These are phyloP conservation scores for Moniliophthora roreri DNA, from an alignment of 1,284 basidiomycete species.

Conservation along the genomic window DNA sequence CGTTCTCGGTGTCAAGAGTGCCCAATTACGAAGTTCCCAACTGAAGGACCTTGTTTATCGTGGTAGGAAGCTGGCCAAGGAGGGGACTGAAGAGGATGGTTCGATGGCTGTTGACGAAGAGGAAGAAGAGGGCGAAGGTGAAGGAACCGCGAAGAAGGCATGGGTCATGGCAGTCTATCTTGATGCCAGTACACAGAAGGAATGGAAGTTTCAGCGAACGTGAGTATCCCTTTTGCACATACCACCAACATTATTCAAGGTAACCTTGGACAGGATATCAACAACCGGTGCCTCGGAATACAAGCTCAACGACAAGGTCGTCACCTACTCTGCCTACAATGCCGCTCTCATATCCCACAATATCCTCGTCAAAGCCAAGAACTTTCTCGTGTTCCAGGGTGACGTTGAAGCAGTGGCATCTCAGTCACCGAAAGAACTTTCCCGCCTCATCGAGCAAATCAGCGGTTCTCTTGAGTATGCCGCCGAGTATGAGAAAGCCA, in stretches of 20 bases:
- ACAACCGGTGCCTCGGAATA: conserved; percentile 87
- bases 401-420: conserved; percentile 98
- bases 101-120: conserved; percentile 48
- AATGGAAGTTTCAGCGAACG: conserved; percentile 92
- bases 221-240: conserved; percentile 46
- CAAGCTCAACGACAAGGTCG: conserved; percentile 75
- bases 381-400: conserved; percentile 99
- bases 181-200: conserved; percentile 68
- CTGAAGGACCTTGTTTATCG: conserved; percentile 96
- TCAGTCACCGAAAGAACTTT: conserved; percentile 89
- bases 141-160: conserved; percentile 86
- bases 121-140: conserved; percentile 62
- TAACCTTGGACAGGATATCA: conserved; percentile 67
- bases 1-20: conserved; percentile 94
- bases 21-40: conserved; percentile 90
- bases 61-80: conserved; percentile 72
- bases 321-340: conserved; percentile 87
- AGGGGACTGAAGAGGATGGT: conserved; percentile 39
- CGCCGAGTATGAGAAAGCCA: conserved; percentile 87
- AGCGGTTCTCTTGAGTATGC: conserved; percentile 91
- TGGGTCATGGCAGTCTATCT: conserved; percentile 94
- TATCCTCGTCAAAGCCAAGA: conserved; percentile 98
- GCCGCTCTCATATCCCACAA: conserved; percentile 85
- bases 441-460: conserved; percentile 93
- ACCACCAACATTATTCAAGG: no score